phyloP scores from a whole-genome alignment of 1,284 basidiomycete genomes.

The Heliocybe sulcata region DNA sequence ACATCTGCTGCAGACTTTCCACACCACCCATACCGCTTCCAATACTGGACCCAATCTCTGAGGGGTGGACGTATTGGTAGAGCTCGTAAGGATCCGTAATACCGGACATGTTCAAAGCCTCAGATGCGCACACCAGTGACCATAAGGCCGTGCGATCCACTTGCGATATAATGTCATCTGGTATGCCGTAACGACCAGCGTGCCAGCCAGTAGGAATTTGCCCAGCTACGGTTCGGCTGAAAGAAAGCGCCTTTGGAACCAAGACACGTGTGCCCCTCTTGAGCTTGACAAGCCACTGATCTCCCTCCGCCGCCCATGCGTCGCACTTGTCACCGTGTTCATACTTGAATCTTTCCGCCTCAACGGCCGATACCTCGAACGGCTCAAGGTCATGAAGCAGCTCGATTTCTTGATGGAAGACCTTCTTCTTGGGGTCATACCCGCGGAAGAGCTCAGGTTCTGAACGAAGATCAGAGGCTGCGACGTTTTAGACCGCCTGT shows the following conservation, averaged over 20 bases:
- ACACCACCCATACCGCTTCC: slow-evolving; percentile 98
- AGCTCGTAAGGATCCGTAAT: slow-evolving; percentile 97
- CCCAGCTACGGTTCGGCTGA: slow-evolving; percentile 91
- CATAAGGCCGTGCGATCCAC: slow-evolving; percentile 93
- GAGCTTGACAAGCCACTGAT: slow-evolving; percentile 96
- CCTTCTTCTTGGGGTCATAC: slow-evolving; percentile 96
- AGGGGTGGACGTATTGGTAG: slow-evolving; percentile 95
- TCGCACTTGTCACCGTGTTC: slow-evolving; percentile 98
- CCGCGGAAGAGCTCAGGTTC: slow-evolving; percentile 97
- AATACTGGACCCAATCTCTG: slow-evolving; percentile 87
- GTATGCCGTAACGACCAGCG: slow-evolving; percentile 94
- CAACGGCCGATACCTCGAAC: slow-evolving; percentile 86
- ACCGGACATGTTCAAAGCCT: slow-evolving; percentile 95
- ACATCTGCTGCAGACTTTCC: slow-evolving; percentile 88
- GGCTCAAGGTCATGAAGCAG: slow-evolving; percentile 96
- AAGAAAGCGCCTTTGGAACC: slow-evolving; percentile 93
- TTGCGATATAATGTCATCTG: slow-evolving; percentile 94
- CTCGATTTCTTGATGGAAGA: slow-evolving; percentile 96
- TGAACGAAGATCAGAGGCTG: slow-evolving; percentile 25
- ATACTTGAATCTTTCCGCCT: slow-evolving; percentile 93
- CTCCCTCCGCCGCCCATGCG: slow-evolving; percentile 84
- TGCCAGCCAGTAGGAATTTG: slow-evolving; percentile 98
- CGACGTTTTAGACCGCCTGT: not conserved
- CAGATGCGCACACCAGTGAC: slow-evolving; percentile 92
- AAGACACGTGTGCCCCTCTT: slow-evolving; percentile 96